phyloP scores from a whole-genome alignment of 2,329 filamentous ascomycete genomes.

The Penicillium aurantiogriseum region DNA sequence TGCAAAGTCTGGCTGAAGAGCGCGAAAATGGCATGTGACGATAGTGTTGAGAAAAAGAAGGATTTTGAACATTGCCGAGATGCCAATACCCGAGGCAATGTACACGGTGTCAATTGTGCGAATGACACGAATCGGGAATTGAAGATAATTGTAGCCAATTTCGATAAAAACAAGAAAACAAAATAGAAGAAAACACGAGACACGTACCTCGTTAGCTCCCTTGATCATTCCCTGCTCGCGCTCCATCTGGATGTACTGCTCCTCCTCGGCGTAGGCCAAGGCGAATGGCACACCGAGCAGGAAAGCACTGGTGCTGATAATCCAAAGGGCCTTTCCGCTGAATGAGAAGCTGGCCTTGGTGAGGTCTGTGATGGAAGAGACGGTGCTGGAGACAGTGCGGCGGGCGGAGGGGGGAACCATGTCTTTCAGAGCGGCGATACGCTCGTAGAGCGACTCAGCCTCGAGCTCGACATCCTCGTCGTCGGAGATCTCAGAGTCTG shows the following conservation, averaged over 20 bases:
- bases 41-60: background rate
- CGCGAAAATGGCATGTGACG: background rate
- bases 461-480: constrained; percentile 66
- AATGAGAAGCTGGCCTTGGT: constrained; percentile 55
- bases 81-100: constrained; percentile 5
- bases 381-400: constrained; percentile 63
- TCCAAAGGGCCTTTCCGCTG: constrained; percentile 84
- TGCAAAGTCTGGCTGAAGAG: background rate
- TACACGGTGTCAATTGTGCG: constrained; percentile 1
- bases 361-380: constrained; percentile 46
- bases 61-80: background rate
- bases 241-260: constrained; percentile 97
- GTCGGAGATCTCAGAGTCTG: constrained; percentile 81
- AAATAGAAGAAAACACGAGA: background rate
- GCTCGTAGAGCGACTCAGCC: constrained; percentile 63
- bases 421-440: constrained; percentile 70
- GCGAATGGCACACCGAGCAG: constrained; percentile 91
- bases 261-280: constrained; percentile 89
- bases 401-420: constrained; percentile 73
- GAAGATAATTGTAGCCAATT: background rate
- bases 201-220: constrained; percentile 72
- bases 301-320: constrained; percentile 84
- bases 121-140: background rate
- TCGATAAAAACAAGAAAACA: background rate
- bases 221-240: constrained; percentile 95